phyloP scores from a whole-genome alignment of 106 monocot species.

The Acorus calamus region DNA sequence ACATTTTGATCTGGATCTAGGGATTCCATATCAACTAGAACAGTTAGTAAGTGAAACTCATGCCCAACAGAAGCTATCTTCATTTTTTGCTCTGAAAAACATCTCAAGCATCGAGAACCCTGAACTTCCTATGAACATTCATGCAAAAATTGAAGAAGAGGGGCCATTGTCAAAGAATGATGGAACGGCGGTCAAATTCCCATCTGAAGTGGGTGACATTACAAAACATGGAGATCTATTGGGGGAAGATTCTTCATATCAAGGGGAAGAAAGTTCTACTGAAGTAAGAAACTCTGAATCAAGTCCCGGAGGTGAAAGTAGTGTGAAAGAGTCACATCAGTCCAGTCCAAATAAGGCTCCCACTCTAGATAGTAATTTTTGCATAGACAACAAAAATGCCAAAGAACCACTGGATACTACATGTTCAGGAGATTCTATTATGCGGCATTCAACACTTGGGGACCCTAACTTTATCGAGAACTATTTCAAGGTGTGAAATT shows the following conservation, averaged over 20 bases:
- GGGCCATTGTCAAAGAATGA: conserved; percentile 8
- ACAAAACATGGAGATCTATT: not conserved
- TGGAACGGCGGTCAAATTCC: not conserved
- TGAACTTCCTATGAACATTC: conserved; percentile 8
- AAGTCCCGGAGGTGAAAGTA: conserved; percentile 15
- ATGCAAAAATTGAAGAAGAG: conserved; percentile 13
- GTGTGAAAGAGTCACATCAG: conserved; percentile 15
- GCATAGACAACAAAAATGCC: conserved; percentile 1
- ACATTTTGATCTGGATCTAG: conserved; percentile 18
- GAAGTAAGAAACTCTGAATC: conserved; percentile 3
- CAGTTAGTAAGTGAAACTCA: conserved; percentile 22
- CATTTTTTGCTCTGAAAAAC: conserved; percentile 54
- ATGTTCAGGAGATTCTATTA: conserved; percentile 14
- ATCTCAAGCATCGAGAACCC: conserved; percentile 15
- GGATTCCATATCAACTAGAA: conserved; percentile 54
- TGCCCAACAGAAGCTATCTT: conserved; percentile 65
- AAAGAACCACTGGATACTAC: conserved; percentile 5
- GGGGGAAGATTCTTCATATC: conserved; percentile 11
- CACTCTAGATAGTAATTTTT: not conserved
- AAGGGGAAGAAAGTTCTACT: conserved; percentile 5
- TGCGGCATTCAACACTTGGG: conserved; percentile 37
- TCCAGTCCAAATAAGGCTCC: conserved; percentile 4
- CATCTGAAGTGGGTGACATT: conserved; percentile 6
- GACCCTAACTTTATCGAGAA: conserved; percentile 92
- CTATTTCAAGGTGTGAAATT: conserved; percentile 71